These are phyloP conservation scores for Coniochaeta prunicola DNA, from an alignment of 2,329 filamentous ascomycete species.

Conservation along the genomic window DNA sequence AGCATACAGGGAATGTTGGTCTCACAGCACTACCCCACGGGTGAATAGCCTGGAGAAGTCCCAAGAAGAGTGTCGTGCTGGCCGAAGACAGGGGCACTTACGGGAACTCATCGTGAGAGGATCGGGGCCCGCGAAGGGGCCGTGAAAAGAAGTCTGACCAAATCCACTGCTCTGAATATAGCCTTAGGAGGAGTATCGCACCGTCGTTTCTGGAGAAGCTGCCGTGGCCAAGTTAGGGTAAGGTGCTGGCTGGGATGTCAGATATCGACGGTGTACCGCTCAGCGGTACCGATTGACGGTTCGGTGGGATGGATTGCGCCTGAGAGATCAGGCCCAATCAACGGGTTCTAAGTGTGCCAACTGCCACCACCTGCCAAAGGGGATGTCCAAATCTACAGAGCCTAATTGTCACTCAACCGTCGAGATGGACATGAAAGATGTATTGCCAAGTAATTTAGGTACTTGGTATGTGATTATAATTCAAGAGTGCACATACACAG, in stretches of 20 bases:
- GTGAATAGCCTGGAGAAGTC: not conserved
- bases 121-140: constrained; percentile 4
- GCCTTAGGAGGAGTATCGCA: not conserved
- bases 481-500: not conserved
- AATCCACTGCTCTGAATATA: not conserved
- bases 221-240: not conserved
- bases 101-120: constrained; percentile 2
- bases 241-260: not conserved
- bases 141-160: constrained; percentile 3
- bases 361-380: not conserved
- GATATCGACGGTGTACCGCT: not conserved
- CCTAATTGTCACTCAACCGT: not conserved
- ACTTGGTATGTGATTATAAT: too few species aligned
- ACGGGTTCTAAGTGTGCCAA: not conserved
- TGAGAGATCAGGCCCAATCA: not conserved
- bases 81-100: not conserved
- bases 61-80: not conserved
- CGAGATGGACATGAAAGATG: not conserved
- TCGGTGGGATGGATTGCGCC: constrained; percentile 1
- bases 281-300: not conserved
- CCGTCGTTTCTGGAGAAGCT: not conserved
- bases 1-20: not conserved
- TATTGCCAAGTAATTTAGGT: not conserved
- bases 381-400: not conserved
- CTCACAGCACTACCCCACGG: not conserved